These are phyloP conservation scores for Vigna hirtella DNA, from an alignment of 306 rosid species.

Conservation along the genomic window DNA sequence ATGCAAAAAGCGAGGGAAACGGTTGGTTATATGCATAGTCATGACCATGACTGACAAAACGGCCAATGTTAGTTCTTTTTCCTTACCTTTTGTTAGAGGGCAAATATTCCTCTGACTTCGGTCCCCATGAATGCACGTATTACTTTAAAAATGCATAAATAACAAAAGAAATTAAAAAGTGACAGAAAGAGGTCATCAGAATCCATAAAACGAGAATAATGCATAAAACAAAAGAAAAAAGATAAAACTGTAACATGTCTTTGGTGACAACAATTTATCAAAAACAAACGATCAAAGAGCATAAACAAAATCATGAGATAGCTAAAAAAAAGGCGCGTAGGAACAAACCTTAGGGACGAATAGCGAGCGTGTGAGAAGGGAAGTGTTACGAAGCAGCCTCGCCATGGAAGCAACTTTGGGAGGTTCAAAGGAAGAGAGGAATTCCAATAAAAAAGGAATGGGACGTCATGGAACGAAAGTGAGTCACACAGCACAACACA, in stretches of 20 bases:
- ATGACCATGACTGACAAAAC: not conserved
- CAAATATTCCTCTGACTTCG: not conserved
- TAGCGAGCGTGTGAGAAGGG: conserved; percentile 57
- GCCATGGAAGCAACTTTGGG: conserved; percentile 60
- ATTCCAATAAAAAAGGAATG: not conserved
- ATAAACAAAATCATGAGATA: conserved; percentile 4
- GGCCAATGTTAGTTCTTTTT: not conserved
- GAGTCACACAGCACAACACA: not conserved
- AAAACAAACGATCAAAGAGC: not conserved
- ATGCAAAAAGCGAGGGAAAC: not conserved
- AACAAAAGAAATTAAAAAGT: not conserved
- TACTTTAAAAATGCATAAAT: not conserved
- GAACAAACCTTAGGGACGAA: conserved; percentile 64
- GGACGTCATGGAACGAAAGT: not conserved
- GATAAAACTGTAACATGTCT: not conserved
- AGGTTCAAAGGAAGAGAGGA: conserved; percentile 23
- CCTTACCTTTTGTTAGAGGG: not conserved
- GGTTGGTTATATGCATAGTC: not conserved
- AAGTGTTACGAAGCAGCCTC: conserved; percentile 68
- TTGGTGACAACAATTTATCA: not conserved
- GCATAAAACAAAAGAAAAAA: not conserved
- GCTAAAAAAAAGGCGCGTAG: not conserved
- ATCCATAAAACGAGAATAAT: conserved; percentile 8
- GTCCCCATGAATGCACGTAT: not conserved
- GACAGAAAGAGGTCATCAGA: conserved; percentile 6